Evolutionary conservation across 2,329 filamentous ascomycete species (phyloP), one percentile per base, ranked within the genome.

Genomic region (Coniochaeta sp.): DNA sequence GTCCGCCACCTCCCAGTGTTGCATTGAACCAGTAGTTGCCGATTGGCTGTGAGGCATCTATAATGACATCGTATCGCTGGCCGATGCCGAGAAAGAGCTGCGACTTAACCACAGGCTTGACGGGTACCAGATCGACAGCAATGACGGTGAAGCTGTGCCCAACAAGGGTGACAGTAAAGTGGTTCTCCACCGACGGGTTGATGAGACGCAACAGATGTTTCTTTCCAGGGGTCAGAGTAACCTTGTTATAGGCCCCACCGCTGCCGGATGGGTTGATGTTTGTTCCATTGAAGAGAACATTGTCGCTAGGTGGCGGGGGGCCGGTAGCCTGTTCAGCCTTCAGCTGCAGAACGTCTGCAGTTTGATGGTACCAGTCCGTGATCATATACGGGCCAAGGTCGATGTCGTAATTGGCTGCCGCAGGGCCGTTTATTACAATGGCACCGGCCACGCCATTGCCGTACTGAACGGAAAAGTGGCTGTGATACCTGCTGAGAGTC

Each of bases 361-460:
- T 61, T 1, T 52, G 49, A 40, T 71, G 69, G 61, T 76, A 78
- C 68, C 73, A 80, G 58, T 81, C 78, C 10, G 67, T 72, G 22
- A 81, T 65, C 9, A 72, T 66, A 6, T 76, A 65, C 3, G 70
- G 61, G 9, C 78, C 79, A 0, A 81, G 67, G 56, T 82, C 79
- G 35, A 74, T 65, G 52, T 82, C 78, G 57, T 78, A 79, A 58
- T 76, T 69, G 38, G 70, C 69, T 6, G 70, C 67, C 0, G 71
- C 67, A 2, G 76, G 76, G 0, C 76, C 77, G 48, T 75, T 64
- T 50, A 80, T 73, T 28, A 78, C 61, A 28, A 83, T 73, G 1
- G 72, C 62, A 1, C 79, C 79, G 10, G 72, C 63, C 0, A 81
- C 63, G 10, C 79, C 79, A 55, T 81, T 74, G 28, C 68, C 71